Evolutionary conservation across 352 stramenopile genomes (phyloP).

Genomic region (Globisporangium spinosum): DNA sequence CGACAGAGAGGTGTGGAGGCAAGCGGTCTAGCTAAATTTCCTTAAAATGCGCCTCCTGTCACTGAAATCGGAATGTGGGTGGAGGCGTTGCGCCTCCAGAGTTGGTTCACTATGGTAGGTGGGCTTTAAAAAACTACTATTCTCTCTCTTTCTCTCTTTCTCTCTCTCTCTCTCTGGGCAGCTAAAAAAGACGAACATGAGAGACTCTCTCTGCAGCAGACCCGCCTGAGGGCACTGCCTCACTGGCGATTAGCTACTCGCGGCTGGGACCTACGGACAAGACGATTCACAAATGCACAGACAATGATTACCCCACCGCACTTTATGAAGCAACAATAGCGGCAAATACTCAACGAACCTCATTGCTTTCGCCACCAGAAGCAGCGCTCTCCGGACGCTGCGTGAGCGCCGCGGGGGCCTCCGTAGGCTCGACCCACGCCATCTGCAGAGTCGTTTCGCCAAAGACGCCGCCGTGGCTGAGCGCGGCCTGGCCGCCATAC

Average conservation of each 20-base stretch:
- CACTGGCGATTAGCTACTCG: not conserved
- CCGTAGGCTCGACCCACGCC: conserved; percentile 56
- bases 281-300: not conserved
- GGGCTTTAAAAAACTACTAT: not conserved
- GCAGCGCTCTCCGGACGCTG: conserved; percentile 14
- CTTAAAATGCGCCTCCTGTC: not conserved
- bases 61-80: not conserved
- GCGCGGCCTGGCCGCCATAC: conserved; percentile 63
- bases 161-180: not conserved
- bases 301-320: not conserved
- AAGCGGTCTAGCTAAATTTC: not conserved
- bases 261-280: not conserved
- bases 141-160: not conserved
- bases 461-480: conserved; percentile 57
- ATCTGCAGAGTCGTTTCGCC: conserved; percentile 58
- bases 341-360: not conserved
- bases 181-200: not conserved
- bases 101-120: conserved; percentile 2
- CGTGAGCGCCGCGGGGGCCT: conserved; percentile 46
- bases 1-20: not conserved
- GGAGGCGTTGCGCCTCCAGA: not conserved
- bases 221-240: too few relatives aligned
- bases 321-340: not conserved
- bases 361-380: not conserved
- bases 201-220: not conserved